Base-by-base conservation (phyloP, 768 basidiomycete genomes). In the Boletellus ananiceps region DNA sequence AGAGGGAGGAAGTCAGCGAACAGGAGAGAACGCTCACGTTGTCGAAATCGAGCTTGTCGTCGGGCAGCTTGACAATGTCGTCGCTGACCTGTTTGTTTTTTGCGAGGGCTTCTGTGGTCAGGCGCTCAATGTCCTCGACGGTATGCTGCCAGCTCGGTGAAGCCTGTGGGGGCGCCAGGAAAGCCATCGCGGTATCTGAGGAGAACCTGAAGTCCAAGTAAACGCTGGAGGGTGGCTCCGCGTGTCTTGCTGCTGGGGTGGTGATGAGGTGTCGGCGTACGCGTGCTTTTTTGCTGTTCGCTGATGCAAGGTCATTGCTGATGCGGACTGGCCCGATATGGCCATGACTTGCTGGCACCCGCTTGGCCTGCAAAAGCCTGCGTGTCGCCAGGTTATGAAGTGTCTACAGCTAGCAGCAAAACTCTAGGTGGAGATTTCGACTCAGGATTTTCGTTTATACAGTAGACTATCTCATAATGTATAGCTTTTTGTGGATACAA, bases 141-240 rank as follows among this genome's bases (percentile, higher is more conserved):
- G 82, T 71, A 63, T 91, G 86, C 13, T 78, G 74, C 89, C 88
- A 92, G 37, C 62, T 61, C 18, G 81, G 84, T 1, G 88, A 70
- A 21, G 77, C 57, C 58, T 90, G 86, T 1, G 89, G 87, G 25
- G 88, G 79, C 8, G 69, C 74, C 34, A 88, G 57, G 12, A 76
- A 64, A 68, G 79, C 74, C 68, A 76, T 74, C 48, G 43, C 3
- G 12, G 29, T 21, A 31, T 55, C 47, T 2, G 23, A 13, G 25
- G 40, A 4, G 44, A 63, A 55, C 27, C 6, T 31, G 4, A 57
- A 50, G 29, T 44, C 8, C 16, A 50, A 18, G 19, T n/a, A 16
- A 9, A 21, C 6, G 42, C 51, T 18, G 2, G 48, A 41, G 40
- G 51, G 34, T 1, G 49, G 44, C 23, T 54, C 36, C 36, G 47